A percentile compares a stretch with the other conserved stretches of the same genome.
phyloP scores from a whole-genome alignment of 192 early-diverging fungal species.

The Haplosporangium gracile region DNA sequence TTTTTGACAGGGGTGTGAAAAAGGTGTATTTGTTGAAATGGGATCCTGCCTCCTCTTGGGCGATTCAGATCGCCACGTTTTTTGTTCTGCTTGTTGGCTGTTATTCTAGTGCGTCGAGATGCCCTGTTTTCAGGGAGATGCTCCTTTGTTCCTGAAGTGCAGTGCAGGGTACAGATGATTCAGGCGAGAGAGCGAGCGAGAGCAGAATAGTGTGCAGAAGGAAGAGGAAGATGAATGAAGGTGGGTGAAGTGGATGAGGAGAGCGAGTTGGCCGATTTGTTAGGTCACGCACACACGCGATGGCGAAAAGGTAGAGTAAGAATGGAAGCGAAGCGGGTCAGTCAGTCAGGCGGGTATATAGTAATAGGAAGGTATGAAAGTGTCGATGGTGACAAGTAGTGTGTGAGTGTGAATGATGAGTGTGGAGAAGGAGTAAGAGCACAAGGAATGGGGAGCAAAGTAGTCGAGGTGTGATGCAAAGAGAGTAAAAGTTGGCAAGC shows the following conservation, averaged over 20 bases:
- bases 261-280: neutral
- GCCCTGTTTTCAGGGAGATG: neutral
- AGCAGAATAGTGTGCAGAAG: neutral
- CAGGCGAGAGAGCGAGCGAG: too few species aligned
- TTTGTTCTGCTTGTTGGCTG: neutral
- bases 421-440: neutral
- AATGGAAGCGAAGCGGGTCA: neutral
- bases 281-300: neutral
- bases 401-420: neutral
- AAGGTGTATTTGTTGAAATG: neutral
- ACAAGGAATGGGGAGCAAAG: neutral
- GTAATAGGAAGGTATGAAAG: too few species aligned
- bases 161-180: neutral
- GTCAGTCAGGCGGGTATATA: neutral
- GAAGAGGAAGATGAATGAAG: neutral
- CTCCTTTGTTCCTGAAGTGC: constrained; percentile 22
- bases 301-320: neutral
- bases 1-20: neutral
- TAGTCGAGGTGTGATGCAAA: neutral
- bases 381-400: neutral
- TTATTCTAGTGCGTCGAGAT: neutral
- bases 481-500: neutral
- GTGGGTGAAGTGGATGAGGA: neutral
- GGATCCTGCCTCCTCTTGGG: constrained; percentile 4
- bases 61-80: constrained; percentile 26